Conservation (phyloP, 768 basidiomycete species). For the Neoboletus brunneissimus region DNA sequence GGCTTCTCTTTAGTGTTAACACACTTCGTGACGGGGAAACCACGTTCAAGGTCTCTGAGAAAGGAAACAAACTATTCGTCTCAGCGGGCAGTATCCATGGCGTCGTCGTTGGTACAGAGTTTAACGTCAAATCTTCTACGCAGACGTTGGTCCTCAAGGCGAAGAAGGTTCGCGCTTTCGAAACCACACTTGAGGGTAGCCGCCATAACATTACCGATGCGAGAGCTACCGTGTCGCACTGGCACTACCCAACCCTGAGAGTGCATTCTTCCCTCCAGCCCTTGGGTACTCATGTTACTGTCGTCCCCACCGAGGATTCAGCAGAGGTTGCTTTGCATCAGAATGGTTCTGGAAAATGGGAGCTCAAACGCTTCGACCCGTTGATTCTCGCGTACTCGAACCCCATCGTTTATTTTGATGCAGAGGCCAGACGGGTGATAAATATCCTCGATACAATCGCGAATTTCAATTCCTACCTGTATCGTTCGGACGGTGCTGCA, state of each 20-base stretch:
- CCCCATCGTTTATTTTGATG: conserved; percentile 1
- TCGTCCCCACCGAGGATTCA: conserved; percentile 6
- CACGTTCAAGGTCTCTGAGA: conserved; percentile 15
- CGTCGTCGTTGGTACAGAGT: conserved; percentile 13
- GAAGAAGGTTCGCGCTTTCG: conserved; percentile 13
- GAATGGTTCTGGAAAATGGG: conserved; percentile 3
- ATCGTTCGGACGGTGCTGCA: conserved; percentile 12
- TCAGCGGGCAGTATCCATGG: conserved; percentile 21
- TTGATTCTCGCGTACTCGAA: conserved; percentile 10
- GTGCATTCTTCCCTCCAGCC: conserved; percentile 1
- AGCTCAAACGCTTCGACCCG: conserved; percentile 15
- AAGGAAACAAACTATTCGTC: conserved; percentile 1
- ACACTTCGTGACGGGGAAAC: conserved; percentile 8
- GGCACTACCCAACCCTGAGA: conserved; percentile 11
- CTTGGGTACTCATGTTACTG: conserved; percentile 1
- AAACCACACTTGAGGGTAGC: conserved; percentile 11
- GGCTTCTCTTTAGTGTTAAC: conserved; percentile 22
- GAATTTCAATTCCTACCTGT: conserved; percentile 21
- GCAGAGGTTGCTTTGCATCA: conserved; percentile 9
- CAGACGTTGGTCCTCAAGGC: conserved; percentile 10
- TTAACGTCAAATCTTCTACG: conserved; percentile 3
- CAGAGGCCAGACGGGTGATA: neutral
- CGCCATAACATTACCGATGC: neutral
- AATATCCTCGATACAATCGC: conserved; percentile 13
- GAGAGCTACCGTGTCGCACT: conserved; percentile 9